phyloP scores from a whole-genome alignment of 345 rosid species.

The Brassica nigra region DNA sequence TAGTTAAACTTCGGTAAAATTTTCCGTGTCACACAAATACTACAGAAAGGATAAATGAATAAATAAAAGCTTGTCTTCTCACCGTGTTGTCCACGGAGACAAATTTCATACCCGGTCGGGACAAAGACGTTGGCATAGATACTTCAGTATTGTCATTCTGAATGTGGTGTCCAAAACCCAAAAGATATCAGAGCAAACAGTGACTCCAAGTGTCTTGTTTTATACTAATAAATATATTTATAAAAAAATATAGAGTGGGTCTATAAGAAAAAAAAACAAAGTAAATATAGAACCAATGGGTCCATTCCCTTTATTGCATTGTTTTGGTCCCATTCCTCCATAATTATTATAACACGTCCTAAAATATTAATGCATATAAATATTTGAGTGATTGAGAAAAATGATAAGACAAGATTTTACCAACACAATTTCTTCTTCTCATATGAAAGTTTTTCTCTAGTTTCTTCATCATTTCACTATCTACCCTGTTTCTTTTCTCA shows the following conservation, averaged over 20 bases:
- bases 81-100: slow-evolving; percentile 18
- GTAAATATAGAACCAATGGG: slow-evolving; percentile 24
- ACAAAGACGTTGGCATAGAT: slow-evolving; percentile 11
- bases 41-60: neutral
- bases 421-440: slow-evolving; percentile 9
- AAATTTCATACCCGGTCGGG: slow-evolving; percentile 3
- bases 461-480: slow-evolving; percentile 18
- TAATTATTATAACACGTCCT: slow-evolving; percentile 14
- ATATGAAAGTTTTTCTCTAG: slow-evolving; percentile 20
- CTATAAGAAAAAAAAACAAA: neutral
- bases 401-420: slow-evolving; percentile 16
- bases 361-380: slow-evolving; percentile 37
- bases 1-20: slow-evolving; percentile 32
- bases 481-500: slow-evolving; percentile 17
- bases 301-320: slow-evolving; percentile 40
- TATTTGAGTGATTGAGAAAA: slow-evolving; percentile 37
- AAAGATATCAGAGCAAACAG: slow-evolving; percentile 22
- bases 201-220: slow-evolving; percentile 28
- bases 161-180: neutral
- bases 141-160: slow-evolving; percentile 15
- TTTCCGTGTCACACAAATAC: neutral
- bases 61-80: neutral
- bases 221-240: neutral
- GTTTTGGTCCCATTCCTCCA: slow-evolving; percentile 32
- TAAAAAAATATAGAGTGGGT: neutral